phyloP scores from a whole-genome alignment of 2,329 filamentous ascomycete species.

The Botrytis tulipae region DNA sequence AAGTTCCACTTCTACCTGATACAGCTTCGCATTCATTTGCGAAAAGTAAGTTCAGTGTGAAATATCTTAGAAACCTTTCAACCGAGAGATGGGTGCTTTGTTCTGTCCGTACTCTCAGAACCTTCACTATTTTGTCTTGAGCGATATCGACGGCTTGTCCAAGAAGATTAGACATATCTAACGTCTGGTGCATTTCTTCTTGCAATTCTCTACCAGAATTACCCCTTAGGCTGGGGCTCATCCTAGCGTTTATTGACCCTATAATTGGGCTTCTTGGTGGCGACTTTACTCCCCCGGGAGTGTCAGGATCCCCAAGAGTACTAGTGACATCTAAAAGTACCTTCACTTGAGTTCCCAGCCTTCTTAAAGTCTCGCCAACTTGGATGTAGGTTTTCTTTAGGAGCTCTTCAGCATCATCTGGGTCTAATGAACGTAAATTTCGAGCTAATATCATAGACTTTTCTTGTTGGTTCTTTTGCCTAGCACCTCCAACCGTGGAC shows the following conservation, averaged over 20 bases:
- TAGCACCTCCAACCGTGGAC: slow-evolving; percentile 70
- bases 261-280: slow-evolving; percentile 38
- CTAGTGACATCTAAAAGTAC: slow-evolving; percentile 93
- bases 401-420: slow-evolving; percentile 80
- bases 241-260: slow-evolving; percentile 32
- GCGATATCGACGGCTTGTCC: slow-evolving; percentile 79
- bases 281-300: slow-evolving; percentile 32
- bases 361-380: slow-evolving; percentile 80
- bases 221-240: slow-evolving; percentile 24
- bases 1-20: slow-evolving; percentile 72
- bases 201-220: slow-evolving; percentile 47
- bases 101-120: slow-evolving; percentile 74
- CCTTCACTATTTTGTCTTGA: slow-evolving; percentile 72
- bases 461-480: slow-evolving; percentile 74
- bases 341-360: slow-evolving; percentile 88
- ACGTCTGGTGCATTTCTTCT: slow-evolving; percentile 71
- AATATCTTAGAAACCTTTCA: slow-evolving; percentile 74
- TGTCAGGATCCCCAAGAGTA: slow-evolving; percentile 42
- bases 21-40: slow-evolving; percentile 84
- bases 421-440: slow-evolving; percentile 80
- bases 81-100: slow-evolving; percentile 68
- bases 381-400: slow-evolving; percentile 80
- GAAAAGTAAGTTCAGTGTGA: slow-evolving; percentile 78
- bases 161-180: slow-evolving; percentile 75
- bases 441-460: slow-evolving; percentile 85